Evolutionary conservation across 78 protist species (phyloP), one percentile per base, ranked within the genome.

Genomic region (Thecamonas trahens): DNA sequence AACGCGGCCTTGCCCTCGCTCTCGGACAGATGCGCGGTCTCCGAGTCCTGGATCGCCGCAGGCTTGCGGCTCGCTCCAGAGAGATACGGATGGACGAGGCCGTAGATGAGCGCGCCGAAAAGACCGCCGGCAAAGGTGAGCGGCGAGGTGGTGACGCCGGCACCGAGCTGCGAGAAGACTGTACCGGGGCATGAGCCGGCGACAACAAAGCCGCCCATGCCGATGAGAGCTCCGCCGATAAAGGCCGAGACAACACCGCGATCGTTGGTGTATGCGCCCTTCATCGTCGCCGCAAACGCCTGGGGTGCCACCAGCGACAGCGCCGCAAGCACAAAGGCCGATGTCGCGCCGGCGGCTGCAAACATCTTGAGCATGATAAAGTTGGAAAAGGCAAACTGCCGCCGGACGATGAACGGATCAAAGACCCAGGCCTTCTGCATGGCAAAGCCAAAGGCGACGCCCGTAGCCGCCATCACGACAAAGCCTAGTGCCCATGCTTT

Each of bases 351-450:
- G 35, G 61, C 61, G 35, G 39, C 4, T 17, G 28, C 13, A 35
- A 54, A 54, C 61, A 54, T 54, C 35, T 54, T 54, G 28, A 54
- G 2, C 61, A 54, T 54, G 61, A 29, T 29, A 29, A 54, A 54
- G 35, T 18, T 3, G 31, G 31, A 8, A 6, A 54, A 29, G 13
- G 2, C 35, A 28, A 54, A 28, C 35, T 54, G 61, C 8, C 18
- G 28, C 8, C 55, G 55, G 18, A 49, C 18, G 26, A 49, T 24
- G 28, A 49, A 18, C 28, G 55, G 55, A 11, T 49, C 55, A 20
- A 15, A 5, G 17, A 5, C 61, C 7, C 35, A 3, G 11, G 26
- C 61, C 61, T 54, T 54, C 35, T 54, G 37, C 39, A 54, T 54
- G 61, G 61, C 61, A 24, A 24, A 13, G 61, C 61, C 61, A 11